A percentile compares a stretch with the other conserved stretches of the same genome.
Evolutionary conservation across 2,329 filamentous ascomycete genomes (phyloP).

Genomic region (Colletotrichum incanum): DNA sequence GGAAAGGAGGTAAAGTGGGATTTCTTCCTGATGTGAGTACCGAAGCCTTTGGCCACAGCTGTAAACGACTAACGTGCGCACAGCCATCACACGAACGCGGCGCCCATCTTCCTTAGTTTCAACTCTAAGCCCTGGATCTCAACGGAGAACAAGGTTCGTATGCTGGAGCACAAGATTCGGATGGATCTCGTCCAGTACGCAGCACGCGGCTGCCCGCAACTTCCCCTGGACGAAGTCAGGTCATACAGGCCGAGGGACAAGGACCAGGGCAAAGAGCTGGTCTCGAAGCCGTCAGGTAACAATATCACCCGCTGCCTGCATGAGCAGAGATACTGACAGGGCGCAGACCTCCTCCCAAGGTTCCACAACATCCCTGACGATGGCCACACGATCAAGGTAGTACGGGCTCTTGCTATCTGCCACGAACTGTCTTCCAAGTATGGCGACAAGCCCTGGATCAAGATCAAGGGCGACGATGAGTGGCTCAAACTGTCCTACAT

Average conservation of each 20-base stretch:
- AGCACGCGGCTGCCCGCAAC: slow-evolving; percentile 74
- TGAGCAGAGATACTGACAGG: not conserved
- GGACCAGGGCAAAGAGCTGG: slow-evolving; percentile 55
- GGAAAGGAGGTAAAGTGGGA: slow-evolving; percentile 81
- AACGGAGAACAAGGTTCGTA: slow-evolving; percentile 72
- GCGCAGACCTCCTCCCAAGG: slow-evolving; percentile 61
- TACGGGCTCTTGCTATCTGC: slow-evolving; percentile 78
- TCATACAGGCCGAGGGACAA: slow-evolving; percentile 70
- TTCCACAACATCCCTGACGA: slow-evolving; percentile 75
- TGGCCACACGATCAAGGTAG: slow-evolving; percentile 85
- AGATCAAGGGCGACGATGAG: slow-evolving; percentile 67
- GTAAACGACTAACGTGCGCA: slow-evolving; percentile 1
- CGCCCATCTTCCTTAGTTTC: slow-evolving; percentile 82
- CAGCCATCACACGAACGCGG: slow-evolving; percentile 82
- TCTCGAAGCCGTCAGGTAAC: slow-evolving; percentile 62
- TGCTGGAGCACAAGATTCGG: slow-evolving; percentile 88
- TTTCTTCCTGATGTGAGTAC: slow-evolving; percentile 78
- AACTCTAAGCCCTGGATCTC: slow-evolving; percentile 74
- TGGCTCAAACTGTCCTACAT: slow-evolving; percentile 76
- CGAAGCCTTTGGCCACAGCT: not conserved
- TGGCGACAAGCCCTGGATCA: slow-evolving; percentile 62
- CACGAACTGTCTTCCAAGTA: slow-evolving; percentile 66
- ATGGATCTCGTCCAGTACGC: slow-evolving; percentile 83
- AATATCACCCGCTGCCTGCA: slow-evolving; percentile 10
- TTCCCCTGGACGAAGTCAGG: slow-evolving; percentile 72